Percentiles rank a stretch among this genome's conserved stretches.
These are phyloP conservation scores for Chalaropsis ovoidea DNA, from an alignment of 2,329 filamentous ascomycete genomes.

Conservation along the genomic window DNA sequence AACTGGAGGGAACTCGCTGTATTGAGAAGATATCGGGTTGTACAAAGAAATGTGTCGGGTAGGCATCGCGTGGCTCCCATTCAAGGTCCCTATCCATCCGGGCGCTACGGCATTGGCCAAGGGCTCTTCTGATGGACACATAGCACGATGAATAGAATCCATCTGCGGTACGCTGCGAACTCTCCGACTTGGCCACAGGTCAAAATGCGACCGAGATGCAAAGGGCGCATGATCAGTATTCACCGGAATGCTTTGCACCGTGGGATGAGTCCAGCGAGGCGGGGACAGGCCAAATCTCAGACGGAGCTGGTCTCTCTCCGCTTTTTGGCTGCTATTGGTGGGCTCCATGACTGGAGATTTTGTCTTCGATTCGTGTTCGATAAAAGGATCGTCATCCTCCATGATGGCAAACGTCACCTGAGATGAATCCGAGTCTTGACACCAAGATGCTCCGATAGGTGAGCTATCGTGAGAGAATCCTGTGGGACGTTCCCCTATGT, in stretches of 20 bases:
- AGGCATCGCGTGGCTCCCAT: background rate
- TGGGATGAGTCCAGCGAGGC: background rate
- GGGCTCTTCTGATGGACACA: background rate
- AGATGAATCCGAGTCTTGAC: background rate
- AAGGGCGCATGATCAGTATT: background rate
- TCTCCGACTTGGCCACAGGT: background rate
- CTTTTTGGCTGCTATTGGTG: background rate
- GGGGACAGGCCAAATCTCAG: background rate
- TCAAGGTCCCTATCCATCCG: background rate
- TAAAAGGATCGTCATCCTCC: conserved; percentile 10
- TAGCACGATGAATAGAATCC: background rate
- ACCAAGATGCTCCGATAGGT: background rate
- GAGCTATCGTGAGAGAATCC: background rate
- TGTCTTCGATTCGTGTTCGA: background rate
- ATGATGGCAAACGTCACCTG: background rate
- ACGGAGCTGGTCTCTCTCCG: conserved; percentile 1
- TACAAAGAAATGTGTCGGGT: background rate
- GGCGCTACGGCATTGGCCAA: background rate
- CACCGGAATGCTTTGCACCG: background rate
- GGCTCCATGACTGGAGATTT: background rate
- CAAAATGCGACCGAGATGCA: background rate
- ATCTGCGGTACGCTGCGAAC: background rate
- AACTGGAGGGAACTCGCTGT: background rate
- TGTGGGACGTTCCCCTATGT: background rate
- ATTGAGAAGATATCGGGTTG: background rate